Evolutionary conservation across 1,139 yeast genomes (phyloP).

Genomic region (Scheffersomyces quercinus): DNA sequence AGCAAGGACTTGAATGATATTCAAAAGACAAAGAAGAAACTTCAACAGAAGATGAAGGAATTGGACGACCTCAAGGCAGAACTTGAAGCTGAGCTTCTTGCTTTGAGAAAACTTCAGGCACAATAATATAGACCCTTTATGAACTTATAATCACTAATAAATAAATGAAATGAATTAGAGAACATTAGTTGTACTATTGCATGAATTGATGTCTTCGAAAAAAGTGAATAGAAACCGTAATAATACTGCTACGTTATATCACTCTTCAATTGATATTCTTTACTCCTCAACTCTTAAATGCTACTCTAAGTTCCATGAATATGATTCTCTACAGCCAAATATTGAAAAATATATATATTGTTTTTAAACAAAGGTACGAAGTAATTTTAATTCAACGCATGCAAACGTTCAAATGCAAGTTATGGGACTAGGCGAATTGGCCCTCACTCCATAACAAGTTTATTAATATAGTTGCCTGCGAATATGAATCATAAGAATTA

Average conservation of each 20-base stretch:
- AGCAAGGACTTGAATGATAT: slow-evolving; percentile 4
- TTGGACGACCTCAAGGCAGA: slow-evolving; percentile 14
- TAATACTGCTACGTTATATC: background rate
- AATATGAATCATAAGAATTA: too few species aligned
- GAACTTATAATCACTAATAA: background rate
- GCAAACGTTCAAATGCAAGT: too few species aligned
- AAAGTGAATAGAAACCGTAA: too few species aligned
- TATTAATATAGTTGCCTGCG: too few species aligned
- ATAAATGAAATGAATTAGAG: background rate
- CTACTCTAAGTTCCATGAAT: too few species aligned
- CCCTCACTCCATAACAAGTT: too few species aligned
- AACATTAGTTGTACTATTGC: background rate
- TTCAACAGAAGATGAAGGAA: slow-evolving; percentile 15
- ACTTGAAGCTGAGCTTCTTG: slow-evolving; percentile 14
- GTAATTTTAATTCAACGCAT: too few species aligned
- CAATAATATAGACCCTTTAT: background rate
- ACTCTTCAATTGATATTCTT: background rate
- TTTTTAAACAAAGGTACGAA: too few species aligned
- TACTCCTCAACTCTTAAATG: too few species aligned
- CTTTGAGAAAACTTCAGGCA: slow-evolving; percentile 6
- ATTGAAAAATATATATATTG: too few species aligned
- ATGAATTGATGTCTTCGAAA: background rate
- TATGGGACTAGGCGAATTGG: too few species aligned
- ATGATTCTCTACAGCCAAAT: too few species aligned
- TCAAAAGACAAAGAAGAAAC: slow-evolving; percentile 3